Conservation (phyloP, 345 rosid species). For the Microthlaspi erraticum region DNA sequence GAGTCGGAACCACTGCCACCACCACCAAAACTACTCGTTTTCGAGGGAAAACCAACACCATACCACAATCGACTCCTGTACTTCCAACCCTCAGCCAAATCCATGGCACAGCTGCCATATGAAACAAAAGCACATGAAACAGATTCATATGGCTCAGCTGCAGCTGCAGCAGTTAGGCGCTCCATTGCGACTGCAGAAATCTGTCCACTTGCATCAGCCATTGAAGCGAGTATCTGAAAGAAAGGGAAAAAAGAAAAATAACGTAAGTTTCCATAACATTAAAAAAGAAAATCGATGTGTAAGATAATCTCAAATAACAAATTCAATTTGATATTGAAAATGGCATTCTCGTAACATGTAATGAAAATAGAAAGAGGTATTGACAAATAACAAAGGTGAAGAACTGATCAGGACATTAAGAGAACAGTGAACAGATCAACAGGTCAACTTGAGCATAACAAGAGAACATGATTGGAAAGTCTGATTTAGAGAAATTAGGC, state of each 20-base stretch:
- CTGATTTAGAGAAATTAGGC: constrained; percentile 18
- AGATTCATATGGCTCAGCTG: constrained; percentile 97
- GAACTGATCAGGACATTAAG: constrained; percentile 2
- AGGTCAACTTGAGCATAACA: constrained; percentile 7
- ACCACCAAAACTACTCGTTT: constrained; percentile 68
- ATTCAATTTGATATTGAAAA: constrained; percentile 5
- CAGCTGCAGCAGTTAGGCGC: constrained; percentile 94
- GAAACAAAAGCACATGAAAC: constrained; percentile 99
- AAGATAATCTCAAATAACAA: constrained; percentile 8
- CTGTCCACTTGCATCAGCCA: constrained; percentile 98
- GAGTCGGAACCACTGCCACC: constrained; percentile 95
- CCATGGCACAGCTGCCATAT: constrained; percentile 93
- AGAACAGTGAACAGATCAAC: constrained; percentile 5
- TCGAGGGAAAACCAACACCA: constrained; percentile 87
- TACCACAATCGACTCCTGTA: constrained; percentile 96
- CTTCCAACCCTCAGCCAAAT: constrained; percentile 98
- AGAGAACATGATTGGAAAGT: constrained; percentile 18
- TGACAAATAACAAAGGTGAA: constrained; percentile 16
- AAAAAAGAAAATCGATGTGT: constrained; percentile 25
- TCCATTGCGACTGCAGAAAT: constrained; percentile 91
- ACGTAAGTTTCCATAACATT: constrained; percentile 25
- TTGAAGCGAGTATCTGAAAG: constrained; percentile 87
- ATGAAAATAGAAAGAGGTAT: constrained; percentile 14
- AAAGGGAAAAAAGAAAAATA: constrained; percentile 26
- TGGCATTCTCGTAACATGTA: constrained; percentile 20